Evolutionary conservation across 2,329 filamentous ascomycete species (phyloP), one percentile per base, ranked within the genome.

Genomic region (Sporothrix globosa): DNA sequence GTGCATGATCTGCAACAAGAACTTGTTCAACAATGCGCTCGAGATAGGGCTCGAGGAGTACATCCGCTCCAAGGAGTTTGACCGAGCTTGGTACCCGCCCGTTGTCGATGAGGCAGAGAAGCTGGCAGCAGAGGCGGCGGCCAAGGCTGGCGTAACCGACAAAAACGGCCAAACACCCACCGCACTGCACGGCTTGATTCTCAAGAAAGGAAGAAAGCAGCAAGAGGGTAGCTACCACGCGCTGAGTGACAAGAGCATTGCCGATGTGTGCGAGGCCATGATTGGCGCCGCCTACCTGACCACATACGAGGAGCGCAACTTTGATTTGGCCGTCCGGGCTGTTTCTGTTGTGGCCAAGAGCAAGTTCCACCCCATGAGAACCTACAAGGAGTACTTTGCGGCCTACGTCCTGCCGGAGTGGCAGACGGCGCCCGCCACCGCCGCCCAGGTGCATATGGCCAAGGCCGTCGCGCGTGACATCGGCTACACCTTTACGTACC

Each of bases 211-310:
- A 41, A 96, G 95, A 76, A 73, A 69, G 82, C 81, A 83, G 58
- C 87, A 84, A 72, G 83, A 81, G 68, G 79, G 82, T 13, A 82
- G 81, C 34, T 79, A 82, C 6, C 94, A 97, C 76, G 82, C 81
- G 0, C 85, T 99, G 1, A 90, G 89, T 0, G 92, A 97, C 80
- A 99, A 99, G 82, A 91, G 91, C 0, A 90, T 97, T 76, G 95
- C 96, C 3, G 96, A 98, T 79, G 93, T 98, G 0, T 97, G 92
- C 72, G 96, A 98, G 78, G 95, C 96, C 0, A 81, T 97, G 70
- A 98, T 99, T 63, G 96, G 95, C 6, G 96, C 95, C 2, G 91
- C 94, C 0, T 89, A 90, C 67, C 79, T 91, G 52, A 85, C 83
- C 0, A 80, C 80, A 3, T 76, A 79, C 50, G 75, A 80, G 9